Evolutionary conservation across 2,329 filamentous ascomycete species (phyloP).

Genomic region (Aspergillus latus): DNA sequence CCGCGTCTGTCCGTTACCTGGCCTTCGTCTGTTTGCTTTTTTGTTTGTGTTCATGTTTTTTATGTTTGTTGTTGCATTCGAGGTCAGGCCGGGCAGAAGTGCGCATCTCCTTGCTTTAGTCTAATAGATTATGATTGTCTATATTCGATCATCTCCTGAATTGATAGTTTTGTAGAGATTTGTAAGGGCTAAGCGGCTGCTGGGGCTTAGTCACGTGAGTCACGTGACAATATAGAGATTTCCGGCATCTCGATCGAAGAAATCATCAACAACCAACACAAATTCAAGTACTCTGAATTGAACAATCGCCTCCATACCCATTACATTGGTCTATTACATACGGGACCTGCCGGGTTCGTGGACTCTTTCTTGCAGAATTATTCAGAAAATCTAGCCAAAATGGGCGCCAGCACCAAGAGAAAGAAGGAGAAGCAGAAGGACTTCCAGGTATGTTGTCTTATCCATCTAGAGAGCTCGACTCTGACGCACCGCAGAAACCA

Average conservation of each 20-base stretch:
- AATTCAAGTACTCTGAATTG: neutral
- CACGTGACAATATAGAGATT: neutral
- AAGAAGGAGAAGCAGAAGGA: slow-evolving; percentile 98
- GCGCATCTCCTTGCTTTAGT: slow-evolving; percentile 37
- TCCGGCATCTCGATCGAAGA: neutral
- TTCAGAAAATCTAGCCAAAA: slow-evolving; percentile 35
- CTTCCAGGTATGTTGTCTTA: slow-evolving; percentile 64
- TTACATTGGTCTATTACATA: neutral
- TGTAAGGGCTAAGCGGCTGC: neutral
- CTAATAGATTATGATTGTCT: neutral
- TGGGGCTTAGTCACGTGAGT: neutral
- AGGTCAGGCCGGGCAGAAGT: slow-evolving; percentile 46
- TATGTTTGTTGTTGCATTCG: slow-evolving; percentile 22
- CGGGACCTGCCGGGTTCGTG: neutral
- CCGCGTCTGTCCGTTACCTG: slow-evolving; percentile 46
- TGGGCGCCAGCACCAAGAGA: slow-evolving; percentile 84
- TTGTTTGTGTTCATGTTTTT: slow-evolving; percentile 17
- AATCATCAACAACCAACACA: neutral
- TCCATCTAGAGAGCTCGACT: neutral
- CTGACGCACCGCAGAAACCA: slow-evolving; percentile 64
- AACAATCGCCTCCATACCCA: neutral
- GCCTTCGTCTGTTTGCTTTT: slow-evolving; percentile 20
- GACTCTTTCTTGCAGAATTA: neutral
- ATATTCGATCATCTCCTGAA: neutral
- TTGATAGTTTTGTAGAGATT: neutral